Base-by-base conservation (phyloP, 345 rosid genomes). In the Salix arbutifolia region DNA sequence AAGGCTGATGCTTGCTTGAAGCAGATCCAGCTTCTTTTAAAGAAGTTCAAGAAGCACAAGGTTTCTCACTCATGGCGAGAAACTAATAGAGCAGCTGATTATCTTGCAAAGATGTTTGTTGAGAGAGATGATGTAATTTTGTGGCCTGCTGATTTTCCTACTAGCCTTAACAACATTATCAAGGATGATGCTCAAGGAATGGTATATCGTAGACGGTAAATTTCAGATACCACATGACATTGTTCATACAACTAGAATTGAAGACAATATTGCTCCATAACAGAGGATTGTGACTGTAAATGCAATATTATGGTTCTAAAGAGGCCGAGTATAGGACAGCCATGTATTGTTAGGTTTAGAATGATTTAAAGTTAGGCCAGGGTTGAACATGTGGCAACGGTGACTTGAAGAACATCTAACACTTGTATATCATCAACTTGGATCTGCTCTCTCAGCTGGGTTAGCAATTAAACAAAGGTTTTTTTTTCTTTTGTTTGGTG, bases 1-100 rank as follows among this genome's bases (percentile, higher is more conserved):
- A 85, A 80, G 78, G 67, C 84, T 14, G 72, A 48, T 28, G 60
- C 69, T 5, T 82, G 78, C 72, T 82, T 85, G 76, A 71, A 80
- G 40, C 71, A 66, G 19, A 74, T 85, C 6, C 76, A 84, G 85
- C 25, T 16, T 10, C 85, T 85, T 25, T 40, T 85, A n/a, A 40
- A 65, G 0, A 76, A 61, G 73, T 82, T 85, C 62, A 74, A 82
- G 50, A 56, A 35, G 33, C 52, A 38, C 13, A 8, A 26, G 19
- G 78, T 85, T 25, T 77, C 84, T 56, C 87, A 85, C 30, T 75
- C 87, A 50, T 85, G 83, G 83, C 80, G 87, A 0, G 87, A 85
- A 69, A 75, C 82, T 44, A 82, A 85, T 40, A 80, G 70, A 75
- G 85, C 87, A 53, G 85, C 87, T 19, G 87, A 85, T 78, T 37